Conservation (phyloP, 805 yeast genomes). For the Cyberlindnera xishuangbannaensis region DNA sequence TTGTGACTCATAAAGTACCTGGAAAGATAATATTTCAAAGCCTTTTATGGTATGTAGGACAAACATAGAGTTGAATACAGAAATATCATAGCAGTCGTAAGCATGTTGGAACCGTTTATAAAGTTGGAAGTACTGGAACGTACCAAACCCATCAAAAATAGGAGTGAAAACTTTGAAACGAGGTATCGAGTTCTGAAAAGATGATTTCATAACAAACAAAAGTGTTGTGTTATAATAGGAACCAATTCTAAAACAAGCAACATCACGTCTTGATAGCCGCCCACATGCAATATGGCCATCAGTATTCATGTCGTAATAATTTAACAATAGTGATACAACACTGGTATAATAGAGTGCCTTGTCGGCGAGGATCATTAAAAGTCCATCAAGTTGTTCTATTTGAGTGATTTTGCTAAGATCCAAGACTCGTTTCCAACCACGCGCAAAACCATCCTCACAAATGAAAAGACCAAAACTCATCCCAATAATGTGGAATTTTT, state of each 20-base stretch:
- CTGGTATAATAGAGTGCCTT: constrained; percentile 56
- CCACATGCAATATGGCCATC: constrained; percentile 39
- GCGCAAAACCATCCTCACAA: constrained; percentile 24
- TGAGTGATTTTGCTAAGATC: constrained; percentile 48
- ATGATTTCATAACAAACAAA: constrained; percentile 49
- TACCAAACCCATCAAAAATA: constrained; percentile 44
- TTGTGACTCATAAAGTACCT: constrained; percentile 46
- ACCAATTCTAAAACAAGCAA: constrained; percentile 62
- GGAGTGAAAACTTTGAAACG: constrained; percentile 55
- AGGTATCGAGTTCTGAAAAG: constrained; percentile 31
- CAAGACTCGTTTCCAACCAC: constrained; percentile 55
- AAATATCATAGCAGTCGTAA: constrained; percentile 54
- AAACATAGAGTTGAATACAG: constrained; percentile 60
- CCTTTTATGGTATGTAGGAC: constrained; percentile 65
- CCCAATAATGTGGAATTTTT: constrained; percentile 50
- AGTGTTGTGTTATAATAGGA: constrained; percentile 56
- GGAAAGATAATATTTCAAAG: constrained; percentile 57
- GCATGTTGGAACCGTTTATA: constrained; percentile 44
- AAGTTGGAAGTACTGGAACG: constrained; percentile 38
- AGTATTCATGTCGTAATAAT: constrained; percentile 41
- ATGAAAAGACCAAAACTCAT: constrained; percentile 59
- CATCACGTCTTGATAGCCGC: constrained; percentile 45
- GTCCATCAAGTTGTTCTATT: constrained; percentile 52
- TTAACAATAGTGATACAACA: constrained; percentile 54
- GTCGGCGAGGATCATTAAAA: constrained; percentile 54